Evolutionary conservation across 2,329 filamentous ascomycete genomes (phyloP).

Genomic region (Cercospora canescens): DNA sequence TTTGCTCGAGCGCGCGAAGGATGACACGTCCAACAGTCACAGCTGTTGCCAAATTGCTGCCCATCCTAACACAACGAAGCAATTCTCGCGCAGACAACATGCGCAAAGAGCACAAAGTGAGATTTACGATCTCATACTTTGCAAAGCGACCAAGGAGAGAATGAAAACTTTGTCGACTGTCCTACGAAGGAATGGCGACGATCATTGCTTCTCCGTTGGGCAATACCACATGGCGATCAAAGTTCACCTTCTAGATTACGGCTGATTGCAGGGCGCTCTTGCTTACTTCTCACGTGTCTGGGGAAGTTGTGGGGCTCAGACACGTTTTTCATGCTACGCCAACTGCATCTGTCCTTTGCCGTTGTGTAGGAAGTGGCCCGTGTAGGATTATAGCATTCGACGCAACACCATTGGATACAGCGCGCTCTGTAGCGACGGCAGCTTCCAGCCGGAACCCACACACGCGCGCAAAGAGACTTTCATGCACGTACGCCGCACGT

Average conservation of each 20-base stretch:
- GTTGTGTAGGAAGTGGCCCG: background rate
- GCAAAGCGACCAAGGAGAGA: background rate
- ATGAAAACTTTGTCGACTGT: background rate
- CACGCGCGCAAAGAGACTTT: background rate
- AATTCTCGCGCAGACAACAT: background rate
- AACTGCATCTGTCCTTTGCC: constrained; percentile 17
- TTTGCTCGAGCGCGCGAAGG: background rate
- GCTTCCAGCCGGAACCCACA: background rate
- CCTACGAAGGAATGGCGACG: background rate
- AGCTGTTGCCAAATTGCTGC: background rate
- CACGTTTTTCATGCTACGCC: background rate
- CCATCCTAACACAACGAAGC: background rate
- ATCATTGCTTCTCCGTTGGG: background rate
- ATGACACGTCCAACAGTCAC: background rate
- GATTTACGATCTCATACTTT: background rate
- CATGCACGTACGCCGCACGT: constrained; percentile 9
- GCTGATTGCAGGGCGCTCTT: background rate
- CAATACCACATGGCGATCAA: background rate
- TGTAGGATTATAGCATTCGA: background rate
- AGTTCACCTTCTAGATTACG: background rate
- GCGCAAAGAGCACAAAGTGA: background rate
- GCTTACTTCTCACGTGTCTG: constrained; percentile 2
- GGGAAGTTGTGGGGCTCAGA: constrained; percentile 1
- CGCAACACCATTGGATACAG: background rate
- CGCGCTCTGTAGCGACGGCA: background rate